These are phyloP conservation scores for Jatropha curcas DNA, from an alignment of 345 rosid genomes.

Conservation along the genomic window DNA sequence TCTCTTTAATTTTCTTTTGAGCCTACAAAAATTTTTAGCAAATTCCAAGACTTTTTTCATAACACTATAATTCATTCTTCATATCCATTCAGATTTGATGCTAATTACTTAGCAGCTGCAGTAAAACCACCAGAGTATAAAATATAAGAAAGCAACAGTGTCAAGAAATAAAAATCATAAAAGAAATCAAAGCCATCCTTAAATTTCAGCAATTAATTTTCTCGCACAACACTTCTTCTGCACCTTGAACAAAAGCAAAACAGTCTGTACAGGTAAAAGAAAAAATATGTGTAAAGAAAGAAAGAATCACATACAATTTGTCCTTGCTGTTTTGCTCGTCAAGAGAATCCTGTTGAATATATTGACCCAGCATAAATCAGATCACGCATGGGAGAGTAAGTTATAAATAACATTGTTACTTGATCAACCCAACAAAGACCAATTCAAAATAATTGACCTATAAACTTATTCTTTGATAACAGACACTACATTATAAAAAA, in stretches of 20 bases:
- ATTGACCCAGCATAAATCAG: constrained; percentile 23
- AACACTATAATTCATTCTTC: no score
- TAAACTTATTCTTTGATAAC: not conserved
- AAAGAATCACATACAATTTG: constrained; percentile 32
- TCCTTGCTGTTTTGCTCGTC: constrained; percentile 17
- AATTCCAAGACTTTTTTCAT: no score
- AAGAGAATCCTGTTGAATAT: constrained; percentile 19
- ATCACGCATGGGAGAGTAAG: constrained; percentile 3
- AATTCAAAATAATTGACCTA: not conserved
- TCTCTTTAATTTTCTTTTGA: no score
- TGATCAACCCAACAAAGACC: not conserved
- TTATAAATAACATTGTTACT: constrained; percentile 1
- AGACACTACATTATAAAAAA: constrained; percentile 3
- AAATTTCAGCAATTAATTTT: no score
- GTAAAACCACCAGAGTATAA: no score
- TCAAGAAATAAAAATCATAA: no score
- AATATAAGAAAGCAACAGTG: no score
- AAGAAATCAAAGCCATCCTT: no score
- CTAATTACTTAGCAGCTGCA: no score
- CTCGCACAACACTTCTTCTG: not conserved
- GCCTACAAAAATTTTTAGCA: no score
- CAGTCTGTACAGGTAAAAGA: not conserved
- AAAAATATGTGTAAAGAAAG: not conserved
- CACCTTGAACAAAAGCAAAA: not conserved
- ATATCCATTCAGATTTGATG: no score